Evolutionary conservation across 306 rosid species (phyloP).

Genomic region (Vigna nakashimae): DNA sequence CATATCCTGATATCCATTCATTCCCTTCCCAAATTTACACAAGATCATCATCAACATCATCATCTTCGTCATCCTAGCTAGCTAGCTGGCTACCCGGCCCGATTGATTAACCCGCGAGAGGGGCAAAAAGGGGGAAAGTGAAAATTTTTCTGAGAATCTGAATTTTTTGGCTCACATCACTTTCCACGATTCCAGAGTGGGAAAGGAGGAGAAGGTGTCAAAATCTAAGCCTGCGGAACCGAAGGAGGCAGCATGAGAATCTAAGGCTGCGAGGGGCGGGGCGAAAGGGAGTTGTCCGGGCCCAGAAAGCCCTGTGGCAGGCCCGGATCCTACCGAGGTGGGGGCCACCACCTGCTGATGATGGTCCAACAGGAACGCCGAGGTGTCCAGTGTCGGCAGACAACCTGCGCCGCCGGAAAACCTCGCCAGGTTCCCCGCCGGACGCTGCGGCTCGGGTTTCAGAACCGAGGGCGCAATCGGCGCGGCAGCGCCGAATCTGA

Average conservation of each 20-base stretch:
- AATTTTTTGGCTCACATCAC: slow-evolving; percentile 54
- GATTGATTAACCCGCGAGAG: slow-evolving; percentile 17
- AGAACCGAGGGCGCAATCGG: slow-evolving; percentile 56
- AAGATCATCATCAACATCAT: slow-evolving; percentile 16
- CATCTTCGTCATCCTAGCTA: slow-evolving; percentile 13
- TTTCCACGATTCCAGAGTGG: slow-evolving; percentile 95
- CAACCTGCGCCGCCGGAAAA: slow-evolving; percentile 39
- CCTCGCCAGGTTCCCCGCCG: slow-evolving; percentile 22
- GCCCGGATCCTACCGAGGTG: slow-evolving; percentile 18
- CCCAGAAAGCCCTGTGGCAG: slow-evolving; percentile 39
- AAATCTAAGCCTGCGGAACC: slow-evolving; percentile 61
- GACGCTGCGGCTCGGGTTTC: slow-evolving; percentile 86
- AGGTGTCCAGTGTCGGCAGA: slow-evolving; percentile 92
- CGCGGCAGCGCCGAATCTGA: slow-evolving; percentile 44
- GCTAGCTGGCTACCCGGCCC: slow-evolving; percentile 15
- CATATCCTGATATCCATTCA: slow-evolving; percentile 33
- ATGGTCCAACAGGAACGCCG: slow-evolving; percentile 70
- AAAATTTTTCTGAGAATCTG: not conserved
- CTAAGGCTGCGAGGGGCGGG: slow-evolving; percentile 19
- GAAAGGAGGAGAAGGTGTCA: slow-evolving; percentile 72
- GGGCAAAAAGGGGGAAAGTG: slow-evolving; percentile 10
- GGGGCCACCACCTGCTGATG: slow-evolving; percentile 49
- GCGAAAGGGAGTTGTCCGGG: slow-evolving; percentile 44
- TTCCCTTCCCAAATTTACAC: slow-evolving; percentile 53
- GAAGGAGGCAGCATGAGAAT: slow-evolving; percentile 20